Conservation (phyloP, 768 basidiomycete species). For the Trametes sanguinea region DNA sequence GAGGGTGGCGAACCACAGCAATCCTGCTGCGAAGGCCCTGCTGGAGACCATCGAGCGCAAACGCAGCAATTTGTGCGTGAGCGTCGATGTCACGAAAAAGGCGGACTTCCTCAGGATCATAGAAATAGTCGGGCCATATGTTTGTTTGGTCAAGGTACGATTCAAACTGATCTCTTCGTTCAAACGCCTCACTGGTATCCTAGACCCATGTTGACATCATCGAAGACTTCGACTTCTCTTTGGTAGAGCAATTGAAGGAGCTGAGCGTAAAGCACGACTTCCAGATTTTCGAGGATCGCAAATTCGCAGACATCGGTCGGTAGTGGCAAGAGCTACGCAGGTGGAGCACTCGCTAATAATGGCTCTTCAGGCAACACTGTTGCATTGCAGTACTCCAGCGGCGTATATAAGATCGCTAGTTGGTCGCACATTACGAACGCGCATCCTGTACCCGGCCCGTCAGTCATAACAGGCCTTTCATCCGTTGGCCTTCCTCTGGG, state of each 20-base stretch:
- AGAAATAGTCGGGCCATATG: constrained; percentile 83
- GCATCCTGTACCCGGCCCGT: constrained; percentile 94
- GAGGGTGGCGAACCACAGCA: constrained; percentile 58
- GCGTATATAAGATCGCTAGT: constrained; percentile 88
- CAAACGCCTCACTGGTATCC: too few relatives aligned
- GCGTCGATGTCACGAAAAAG: constrained; percentile 87
- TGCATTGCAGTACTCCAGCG: constrained; percentile 89
- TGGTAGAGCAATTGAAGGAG: constrained; percentile 68
- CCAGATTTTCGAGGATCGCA: constrained; percentile 96
- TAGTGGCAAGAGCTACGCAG: too few relatives aligned
- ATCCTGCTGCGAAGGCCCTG: constrained; percentile 77
- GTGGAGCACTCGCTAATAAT: neutral
- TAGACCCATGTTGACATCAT: constrained; percentile 98
- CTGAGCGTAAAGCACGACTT: constrained; percentile 86
- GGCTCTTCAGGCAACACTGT: constrained; percentile 87
- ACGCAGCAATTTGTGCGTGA: constrained; percentile 89
- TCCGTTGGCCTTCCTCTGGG: constrained; percentile 83
- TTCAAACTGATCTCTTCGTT: constrained; percentile 27
- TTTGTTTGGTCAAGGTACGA: constrained; percentile 91
- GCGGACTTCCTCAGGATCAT: constrained; percentile 83
- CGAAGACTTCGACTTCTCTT: constrained; percentile 78
- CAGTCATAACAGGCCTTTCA: constrained; percentile 86
- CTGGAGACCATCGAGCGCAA: constrained; percentile 86
- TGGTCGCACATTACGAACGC: constrained; percentile 99
- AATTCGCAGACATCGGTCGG: constrained; percentile 96